Percentiles rank a stretch among this genome's conserved stretches.
Evolutionary conservation across 352 stramenopile genomes (phyloP).

Genomic region (Peronospora destructor): DNA sequence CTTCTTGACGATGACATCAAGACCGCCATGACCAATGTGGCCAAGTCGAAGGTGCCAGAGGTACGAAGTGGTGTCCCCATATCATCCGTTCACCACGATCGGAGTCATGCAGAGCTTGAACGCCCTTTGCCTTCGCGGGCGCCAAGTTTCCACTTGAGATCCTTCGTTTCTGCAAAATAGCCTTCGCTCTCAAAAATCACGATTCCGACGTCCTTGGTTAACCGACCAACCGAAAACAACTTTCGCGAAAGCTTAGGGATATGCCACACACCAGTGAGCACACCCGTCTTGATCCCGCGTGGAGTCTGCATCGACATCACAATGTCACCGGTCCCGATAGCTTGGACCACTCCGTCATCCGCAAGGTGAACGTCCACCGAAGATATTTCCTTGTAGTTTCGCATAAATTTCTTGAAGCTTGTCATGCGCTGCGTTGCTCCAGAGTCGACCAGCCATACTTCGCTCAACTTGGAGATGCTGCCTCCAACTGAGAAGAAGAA

Average conservation of each 20-base stretch:
- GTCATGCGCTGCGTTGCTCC: slow-evolving; percentile 13
- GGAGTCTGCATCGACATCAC: too few relatives aligned
- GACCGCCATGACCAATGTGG: too few relatives aligned
- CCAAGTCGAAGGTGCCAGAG: too few relatives aligned
- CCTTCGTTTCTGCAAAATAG: not conserved
- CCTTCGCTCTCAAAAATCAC: not conserved
- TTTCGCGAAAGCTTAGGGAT: not conserved
- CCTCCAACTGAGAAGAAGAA: slow-evolving; percentile 2
- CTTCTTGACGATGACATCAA: too few relatives aligned
- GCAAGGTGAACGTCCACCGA: not conserved
- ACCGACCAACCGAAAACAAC: not conserved
- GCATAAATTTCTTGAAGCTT: not conserved
- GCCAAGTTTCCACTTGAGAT: not conserved
- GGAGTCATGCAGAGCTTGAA: slow-evolving; percentile 1
- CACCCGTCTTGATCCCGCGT: not conserved
- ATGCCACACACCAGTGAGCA: not conserved
- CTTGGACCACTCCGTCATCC: not conserved
- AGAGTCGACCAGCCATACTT: slow-evolving; percentile 11
- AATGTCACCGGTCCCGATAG: not conserved
- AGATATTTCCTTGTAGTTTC: not conserved
- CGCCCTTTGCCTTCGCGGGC: not conserved
- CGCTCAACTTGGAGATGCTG: not conserved
- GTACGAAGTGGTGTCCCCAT: too few relatives aligned
- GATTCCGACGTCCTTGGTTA: not conserved
- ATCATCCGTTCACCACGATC: too few relatives aligned